Conservation (phyloP, 805 yeast genomes). For the Candida railenensis region DNA sequence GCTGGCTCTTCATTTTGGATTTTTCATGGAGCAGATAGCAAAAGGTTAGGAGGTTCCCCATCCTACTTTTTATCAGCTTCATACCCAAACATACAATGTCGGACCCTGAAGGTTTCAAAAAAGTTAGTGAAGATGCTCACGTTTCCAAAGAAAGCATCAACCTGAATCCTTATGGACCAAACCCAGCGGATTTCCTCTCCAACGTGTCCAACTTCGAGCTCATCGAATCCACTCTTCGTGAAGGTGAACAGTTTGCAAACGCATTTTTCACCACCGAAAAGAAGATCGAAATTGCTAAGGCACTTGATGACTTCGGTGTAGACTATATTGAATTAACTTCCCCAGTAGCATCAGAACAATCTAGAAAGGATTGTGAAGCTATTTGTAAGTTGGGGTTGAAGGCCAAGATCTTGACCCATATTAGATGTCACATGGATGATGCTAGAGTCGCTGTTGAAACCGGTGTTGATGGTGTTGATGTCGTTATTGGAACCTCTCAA, state of each 20-base stretch:
- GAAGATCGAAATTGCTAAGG: constrained; percentile 95
- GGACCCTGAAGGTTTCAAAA: constrained; percentile 31
- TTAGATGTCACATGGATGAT: constrained; percentile 98
- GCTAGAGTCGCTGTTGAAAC: constrained; percentile 96
- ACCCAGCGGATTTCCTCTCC: constrained; percentile 88
- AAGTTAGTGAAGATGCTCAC: constrained; percentile 35
- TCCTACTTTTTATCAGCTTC: not conserved
- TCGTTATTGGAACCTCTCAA: constrained; percentile 95
- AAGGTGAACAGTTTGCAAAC: constrained; percentile 98
- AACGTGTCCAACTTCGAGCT: constrained; percentile 87
- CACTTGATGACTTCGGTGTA: constrained; percentile 95
- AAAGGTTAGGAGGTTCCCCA: too few relatives aligned
- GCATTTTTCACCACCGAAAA: constrained; percentile 93
- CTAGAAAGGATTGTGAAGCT: constrained; percentile 92
- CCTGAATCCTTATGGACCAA: constrained; percentile 88
- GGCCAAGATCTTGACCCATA: constrained; percentile 94
- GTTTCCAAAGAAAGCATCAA: constrained; percentile 14
- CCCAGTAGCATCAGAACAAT: constrained; percentile 96
- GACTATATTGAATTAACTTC: constrained; percentile 97
- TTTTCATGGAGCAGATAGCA: too few relatives aligned
- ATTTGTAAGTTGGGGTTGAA: constrained; percentile 95
- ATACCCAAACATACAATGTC: constrained; percentile 1
- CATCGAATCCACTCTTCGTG: constrained; percentile 94
- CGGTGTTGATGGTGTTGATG: constrained; percentile 99
- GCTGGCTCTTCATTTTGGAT: too few relatives aligned